These are phyloP conservation scores for Blastocladiella britannica DNA, from an alignment of 192 early-diverging fungal genomes.

Conservation along the genomic window DNA sequence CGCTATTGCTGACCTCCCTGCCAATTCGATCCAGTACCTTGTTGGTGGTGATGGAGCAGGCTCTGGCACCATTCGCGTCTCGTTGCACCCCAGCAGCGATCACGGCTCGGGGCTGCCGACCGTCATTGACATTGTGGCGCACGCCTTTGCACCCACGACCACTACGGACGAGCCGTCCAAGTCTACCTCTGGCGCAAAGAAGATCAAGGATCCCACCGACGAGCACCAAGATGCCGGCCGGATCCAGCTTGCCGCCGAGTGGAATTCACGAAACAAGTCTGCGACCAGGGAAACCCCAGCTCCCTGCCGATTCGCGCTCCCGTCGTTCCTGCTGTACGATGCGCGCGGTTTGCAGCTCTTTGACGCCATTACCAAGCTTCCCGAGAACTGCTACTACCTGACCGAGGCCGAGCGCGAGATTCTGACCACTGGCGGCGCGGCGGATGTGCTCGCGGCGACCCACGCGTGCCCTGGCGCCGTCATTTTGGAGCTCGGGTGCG, in stretches of 20 bases:
- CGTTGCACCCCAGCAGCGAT: too few relatives aligned
- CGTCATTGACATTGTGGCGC: background rate
- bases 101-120: too few relatives aligned
- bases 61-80: too few relatives aligned
- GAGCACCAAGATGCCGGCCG: background rate
- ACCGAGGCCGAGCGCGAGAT: constrained; percentile 72
- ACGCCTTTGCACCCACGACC: too few relatives aligned
- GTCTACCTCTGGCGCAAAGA: too few relatives aligned
- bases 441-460: constrained; percentile 34
- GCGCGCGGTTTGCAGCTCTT: constrained; percentile 63
- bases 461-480: constrained; percentile 45
- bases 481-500: constrained; percentile 74
- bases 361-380: constrained; percentile 69
- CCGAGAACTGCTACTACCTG: constrained; percentile 80
- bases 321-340: constrained; percentile 72
- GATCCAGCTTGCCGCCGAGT: background rate
- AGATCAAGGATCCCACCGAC: too few relatives aligned
- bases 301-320: constrained; percentile 13
- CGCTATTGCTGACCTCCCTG: too few relatives aligned
- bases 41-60: too few relatives aligned
- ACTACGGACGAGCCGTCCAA: too few relatives aligned
- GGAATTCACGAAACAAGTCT: background rate
- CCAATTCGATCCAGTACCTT: too few relatives aligned
- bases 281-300: background rate
- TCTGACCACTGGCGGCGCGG: constrained; percentile 23